Conservation (phyloP, 2,329 filamentous ascomycete genomes). For the Xylariaceae sp. region DNA sequence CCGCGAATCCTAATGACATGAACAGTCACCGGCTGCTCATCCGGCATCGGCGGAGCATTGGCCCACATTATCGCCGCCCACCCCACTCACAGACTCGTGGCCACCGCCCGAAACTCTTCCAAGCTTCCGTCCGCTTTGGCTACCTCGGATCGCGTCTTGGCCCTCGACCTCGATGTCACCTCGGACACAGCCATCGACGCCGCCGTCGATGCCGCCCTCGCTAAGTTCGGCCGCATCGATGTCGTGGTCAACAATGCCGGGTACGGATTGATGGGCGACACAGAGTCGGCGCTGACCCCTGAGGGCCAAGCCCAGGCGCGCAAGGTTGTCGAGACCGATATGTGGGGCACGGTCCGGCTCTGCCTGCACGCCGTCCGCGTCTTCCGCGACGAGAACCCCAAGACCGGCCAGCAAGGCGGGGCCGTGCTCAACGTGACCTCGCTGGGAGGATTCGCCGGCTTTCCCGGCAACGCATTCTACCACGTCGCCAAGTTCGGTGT, state of each 20-base stretch:
- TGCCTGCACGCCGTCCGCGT: conserved; percentile 37
- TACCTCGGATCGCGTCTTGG: conserved; percentile 13
- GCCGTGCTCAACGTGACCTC: conserved; percentile 32
- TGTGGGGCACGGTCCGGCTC: conserved; percentile 39
- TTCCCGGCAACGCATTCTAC: conserved; percentile 32
- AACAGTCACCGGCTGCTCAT: conserved; percentile 56
- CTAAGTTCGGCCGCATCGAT: conserved; percentile 29
- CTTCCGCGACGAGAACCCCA: conserved; percentile 39
- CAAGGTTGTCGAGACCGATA: conserved; percentile 37
- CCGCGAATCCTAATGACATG: conserved; percentile 21
- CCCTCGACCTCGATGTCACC: conserved; percentile 27
- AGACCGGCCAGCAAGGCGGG: conserved; percentile 28
- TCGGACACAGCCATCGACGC: conserved; percentile 23
- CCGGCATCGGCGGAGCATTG: conserved; percentile 52
- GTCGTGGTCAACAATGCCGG: conserved; percentile 24
- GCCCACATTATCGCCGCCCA: conserved; percentile 46
- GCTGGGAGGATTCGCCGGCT: conserved; percentile 29
- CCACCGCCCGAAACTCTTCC: conserved; percentile 47
- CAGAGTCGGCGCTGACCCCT: conserved; percentile 17
- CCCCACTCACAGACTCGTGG: conserved; percentile 49
- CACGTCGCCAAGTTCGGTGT: conserved; percentile 34
- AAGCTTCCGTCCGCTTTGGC: not conserved
- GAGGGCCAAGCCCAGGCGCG: conserved; percentile 30
- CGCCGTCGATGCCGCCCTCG: conserved; percentile 14
- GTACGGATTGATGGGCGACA: conserved; percentile 24